Evolutionary conservation across 2,329 filamentous ascomycete genomes (phyloP), one percentile per base, ranked within the genome.

Genomic region (Microcyclosporella mali): DNA sequence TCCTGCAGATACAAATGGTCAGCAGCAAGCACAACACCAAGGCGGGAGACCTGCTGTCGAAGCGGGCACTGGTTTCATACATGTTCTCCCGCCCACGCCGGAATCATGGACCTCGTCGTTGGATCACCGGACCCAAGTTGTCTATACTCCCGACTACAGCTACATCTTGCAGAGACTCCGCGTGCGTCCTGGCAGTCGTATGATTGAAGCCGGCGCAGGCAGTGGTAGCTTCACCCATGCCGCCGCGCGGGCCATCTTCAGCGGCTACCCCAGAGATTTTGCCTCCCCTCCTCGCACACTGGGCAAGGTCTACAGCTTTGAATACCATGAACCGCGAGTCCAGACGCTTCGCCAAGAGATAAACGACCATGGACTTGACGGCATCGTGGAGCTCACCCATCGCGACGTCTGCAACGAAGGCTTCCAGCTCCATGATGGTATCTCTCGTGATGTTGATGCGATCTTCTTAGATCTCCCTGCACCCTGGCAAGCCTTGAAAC

Each of bases 191-290:
- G 86, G 87, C 4, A 76, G 79, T 34, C 75, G 74, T 15, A 70
- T 92, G 28, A 88, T 92, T 42, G 86, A 92, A 63, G 86, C 86
- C 3, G 86, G 86, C 25, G 82, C 85, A 1, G 86, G 86, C 6
- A 89, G 85, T 59, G 86, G 86, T 6, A 88, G 84, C 56, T 92
- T 92, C 56, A 89, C 85, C 1, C 86, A 92, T 60, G 86, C 86
- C 2, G 78, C 85, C 1, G 81, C 77, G 3, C 74, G 86, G 44
- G 84, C 85, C 2, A 80, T 89, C 12, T 92, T 85, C 66, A 84
- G 78, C 55, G 85, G 84, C 7, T 81, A 82, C 53, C 76, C 65
- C 3, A 47, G 55, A 33, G 28, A 43, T 18, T 34, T 35, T 6
- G 15, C 40, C 2, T 33, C 41, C 43, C 36, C 45, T 50, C 63